Evolutionary conservation across 352 stramenopile genomes (phyloP), one percentile per base, ranked within the genome.

Genomic region (Pythium plurisporium): DNA sequence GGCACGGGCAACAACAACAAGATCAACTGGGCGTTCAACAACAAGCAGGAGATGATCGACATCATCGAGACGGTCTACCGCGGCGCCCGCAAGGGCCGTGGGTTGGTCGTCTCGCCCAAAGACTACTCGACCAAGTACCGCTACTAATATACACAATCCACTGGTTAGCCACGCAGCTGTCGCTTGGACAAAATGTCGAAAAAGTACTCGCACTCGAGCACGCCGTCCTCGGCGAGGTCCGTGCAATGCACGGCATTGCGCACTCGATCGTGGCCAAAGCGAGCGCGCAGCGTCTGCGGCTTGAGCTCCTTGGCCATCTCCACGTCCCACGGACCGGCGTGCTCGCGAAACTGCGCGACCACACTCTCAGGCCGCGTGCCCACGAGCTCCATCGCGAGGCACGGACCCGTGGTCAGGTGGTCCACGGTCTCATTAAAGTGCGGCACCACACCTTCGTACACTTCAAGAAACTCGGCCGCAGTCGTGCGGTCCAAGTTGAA

Each of bases 1-100:
- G 97, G 97, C 47, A 99, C 97, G 38, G 97, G 97, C 61, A 99
- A 99, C 81, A 99, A 99, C 79, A 99, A 99, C 82, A 99, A 99
- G 77, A 99, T 99, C 72, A 99, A 99, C 74, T 99, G 94, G 95
- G 93, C 96, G 26, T 95, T 93, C 64, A 96, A 96, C 55, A 96
- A 98, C 70, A 98, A 99, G 71, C 74, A 97, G 58, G 96, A 99
- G 79, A 96, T 99, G 65, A 99, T 99, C 67, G 96, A 99, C 78
- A 99, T 99, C 68, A 98, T 99, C 67, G 96, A 99, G 72, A 98
- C 96, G 2, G 97, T 99, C 29, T 99, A 99, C 76, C 76, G 95
- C 38, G 97, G 97, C 38, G 97, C 97, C 30, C 74, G 96, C 45
- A 99, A 99, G 66, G 97, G 97, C 34, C 79, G 96, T 53, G 97